Evolutionary conservation across 768 basidiomycete species (phyloP).

Genomic region (Tylopilus sp.): DNA sequence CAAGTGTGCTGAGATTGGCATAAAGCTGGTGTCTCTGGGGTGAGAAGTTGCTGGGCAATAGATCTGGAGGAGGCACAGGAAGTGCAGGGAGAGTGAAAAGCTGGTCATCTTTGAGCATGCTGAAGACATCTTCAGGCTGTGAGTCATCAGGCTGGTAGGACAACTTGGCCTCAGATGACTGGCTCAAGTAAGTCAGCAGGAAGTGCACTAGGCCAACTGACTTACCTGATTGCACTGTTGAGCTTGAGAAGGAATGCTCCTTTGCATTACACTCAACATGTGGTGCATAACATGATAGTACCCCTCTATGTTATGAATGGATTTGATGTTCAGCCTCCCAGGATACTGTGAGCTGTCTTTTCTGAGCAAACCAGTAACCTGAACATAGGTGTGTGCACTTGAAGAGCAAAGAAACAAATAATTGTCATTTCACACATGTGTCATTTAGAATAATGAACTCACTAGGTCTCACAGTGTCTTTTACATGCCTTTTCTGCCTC

Average conservation of each 20-base stretch:
- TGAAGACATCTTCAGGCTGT: neutral
- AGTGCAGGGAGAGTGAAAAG: too few species aligned
- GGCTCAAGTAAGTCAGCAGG: neutral
- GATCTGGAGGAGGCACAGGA: too few species aligned
- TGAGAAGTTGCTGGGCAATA: constrained; percentile 13
- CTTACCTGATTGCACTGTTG: constrained; percentile 12
- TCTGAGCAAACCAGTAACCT: constrained; percentile 3
- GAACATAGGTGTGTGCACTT: constrained; percentile 22
- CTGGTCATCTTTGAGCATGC: neutral
- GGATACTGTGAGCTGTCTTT: neutral
- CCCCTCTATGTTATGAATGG: constrained; percentile 11
- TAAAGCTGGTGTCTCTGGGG: constrained; percentile 21
- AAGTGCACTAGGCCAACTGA: neutral
- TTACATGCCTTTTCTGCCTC: constrained; percentile 15
- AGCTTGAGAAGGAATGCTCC: constrained; percentile 1
- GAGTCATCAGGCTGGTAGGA: too few species aligned
- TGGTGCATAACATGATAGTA: constrained; percentile 30
- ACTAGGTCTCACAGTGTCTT: constrained; percentile 8
- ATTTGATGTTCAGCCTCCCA: constrained; percentile 7
- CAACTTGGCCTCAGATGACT: constrained; percentile 9
- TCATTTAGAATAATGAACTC: constrained; percentile 1
- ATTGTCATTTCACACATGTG: neutral
- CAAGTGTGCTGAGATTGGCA: constrained; percentile 15
- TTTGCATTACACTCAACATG: constrained; percentile 21
- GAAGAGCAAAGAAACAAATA: neutral